Base-by-base conservation (phyloP, 1,284 basidiomycete genomes). In the Ceratobasidium sp. region DNA sequence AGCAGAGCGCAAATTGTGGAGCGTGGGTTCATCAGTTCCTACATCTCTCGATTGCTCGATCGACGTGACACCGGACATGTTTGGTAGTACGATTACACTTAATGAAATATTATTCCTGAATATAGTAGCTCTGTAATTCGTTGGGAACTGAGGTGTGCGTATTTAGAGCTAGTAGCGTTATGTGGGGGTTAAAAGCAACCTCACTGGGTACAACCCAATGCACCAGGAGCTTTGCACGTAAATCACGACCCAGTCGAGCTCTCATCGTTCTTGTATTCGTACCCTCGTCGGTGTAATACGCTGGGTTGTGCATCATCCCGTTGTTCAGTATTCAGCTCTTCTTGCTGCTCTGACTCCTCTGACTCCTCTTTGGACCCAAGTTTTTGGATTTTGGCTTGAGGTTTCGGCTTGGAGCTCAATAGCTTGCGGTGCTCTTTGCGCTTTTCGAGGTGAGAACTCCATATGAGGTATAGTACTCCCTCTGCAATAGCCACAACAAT, bases 401-500 rank as follows among this genome's bases (percentile, higher is more conserved):
- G 54, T 50, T 27, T 52, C 7, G 22, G 29, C 12, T 49, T 20
- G 8, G 52, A 34, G 12, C 31, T 45, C 29, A 55, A 43, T 29
- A 34, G 35, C 32, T 45, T 50, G 34, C 34, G 58, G 27, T 22
- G 60, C 27, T 34, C 34, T 62, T 45, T 54, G n/a, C 34, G 69
- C 49, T 47, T 62, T 55, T 68, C 70, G 60, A 22, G 40, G 29
- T 35, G 34, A 35, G 42, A 34, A 49, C 47, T 69, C 88, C 88
- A 92, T 34, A 92, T 88, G 69, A 90, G 79, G 77, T 87, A 92
- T 6, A 92, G 80, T 0, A 85, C 79, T 29, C 82, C 84, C 76
- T 92, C 90, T 15, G 90, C 82, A 3, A 85, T 76, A 2, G 89
- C 90, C 29, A 92, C 87, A 15, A 86, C 75, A 7, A 73, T 62